Base-by-base conservation (phyloP, 257 asterid species). In the Primulina huaijiensis region DNA sequence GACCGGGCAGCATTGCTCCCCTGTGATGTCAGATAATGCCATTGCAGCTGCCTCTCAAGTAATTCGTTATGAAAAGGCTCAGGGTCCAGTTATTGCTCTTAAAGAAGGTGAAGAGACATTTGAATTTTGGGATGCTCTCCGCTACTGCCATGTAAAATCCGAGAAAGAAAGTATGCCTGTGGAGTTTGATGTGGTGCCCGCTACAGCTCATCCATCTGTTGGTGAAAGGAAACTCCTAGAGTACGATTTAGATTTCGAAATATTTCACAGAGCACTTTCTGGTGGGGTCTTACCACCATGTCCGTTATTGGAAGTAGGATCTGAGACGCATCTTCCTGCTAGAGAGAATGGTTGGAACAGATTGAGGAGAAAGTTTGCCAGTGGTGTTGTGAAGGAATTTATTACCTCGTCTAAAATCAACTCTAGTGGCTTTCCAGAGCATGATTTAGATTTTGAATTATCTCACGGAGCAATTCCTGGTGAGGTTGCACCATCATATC, bases 261-360 rank as follows among this genome's bases (percentile, higher is more conserved):
- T 89, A 53, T 90, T 87, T 75, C 75, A 78, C 50, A 72, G 65
- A 73, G 99, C 97, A 62, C 77, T 90, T 60, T 72, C 90, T 17
- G 95, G 95, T 76, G 96, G 96, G 57, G 91, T 90, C n/a, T 85
- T 90, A 27, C 97, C 99, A 0, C 90, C 91, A 67, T 83, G 82
- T 74, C 88, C 95, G 11, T 75, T 78, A 46, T 72, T 90, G 2
- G 92, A 75, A 60, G 69, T 85, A 7, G 97, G 80, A 68, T 74
- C 87, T 0, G 94, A 84, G 81, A 87, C 84, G 3, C 67, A 84
- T 53, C 84, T 90, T 73, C 99, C 97, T 56, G 87, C 89, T 19
- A 79, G 88, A 57, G 91, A 81, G 68, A 85, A 79, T 72, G 87
- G 92, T 37, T 90, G 97, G 99, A 84, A 85, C 65, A 80, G 87